Base-by-base conservation (phyloP, 805 yeast genomes). In the Metschnikowia santaceciliae region DNA sequence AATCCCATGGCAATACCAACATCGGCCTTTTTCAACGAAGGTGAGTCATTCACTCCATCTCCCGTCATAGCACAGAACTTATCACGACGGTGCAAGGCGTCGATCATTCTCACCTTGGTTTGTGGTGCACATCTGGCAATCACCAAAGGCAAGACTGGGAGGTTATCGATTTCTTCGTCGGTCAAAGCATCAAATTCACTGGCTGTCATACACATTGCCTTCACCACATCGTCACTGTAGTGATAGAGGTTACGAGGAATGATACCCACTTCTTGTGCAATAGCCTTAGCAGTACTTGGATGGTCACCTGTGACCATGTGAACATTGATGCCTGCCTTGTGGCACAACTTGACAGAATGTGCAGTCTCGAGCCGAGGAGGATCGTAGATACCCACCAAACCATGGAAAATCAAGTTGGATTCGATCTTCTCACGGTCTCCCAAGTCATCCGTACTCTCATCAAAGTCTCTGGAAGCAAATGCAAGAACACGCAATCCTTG, bases 81-180 rank as follows among this genome's bases (percentile, higher is more conserved):
- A 10, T 57, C 58, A 38, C 75, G 60, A 32, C 76, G 65, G 77
- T 63, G 82, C 72, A 55, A 76, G 0, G 92, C 91, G 48, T 86
- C 90, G 59, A 87, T 85, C 84, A 87, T 82, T 56, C 90, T 75
- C 15, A 86, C 92, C 65, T 87, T 86, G 20, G 91, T 86, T 64
- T 83, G 85, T 2, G 92, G 94, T 4, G 92, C 87, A 70, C 92
- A 87, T 54, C 94, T 75, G 3, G 94, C 94, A 68, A 87, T 82
- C 30, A 86, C 94, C 47, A 86, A 71, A 1, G 92, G 92, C 46
- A 86, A 70, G 7, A 82, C 83, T 1, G 90, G 89, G 43, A 71
- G 64, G 1, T 60, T 61, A 60, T 86, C 92, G 56, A 87, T 75
- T 58, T 85, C 76, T 1, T 72, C 80, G 50, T 86, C 88, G 2